Conservation (phyloP, 2,329 filamentous ascomycete species). For the Emmonsiellopsis sp. region DNA sequence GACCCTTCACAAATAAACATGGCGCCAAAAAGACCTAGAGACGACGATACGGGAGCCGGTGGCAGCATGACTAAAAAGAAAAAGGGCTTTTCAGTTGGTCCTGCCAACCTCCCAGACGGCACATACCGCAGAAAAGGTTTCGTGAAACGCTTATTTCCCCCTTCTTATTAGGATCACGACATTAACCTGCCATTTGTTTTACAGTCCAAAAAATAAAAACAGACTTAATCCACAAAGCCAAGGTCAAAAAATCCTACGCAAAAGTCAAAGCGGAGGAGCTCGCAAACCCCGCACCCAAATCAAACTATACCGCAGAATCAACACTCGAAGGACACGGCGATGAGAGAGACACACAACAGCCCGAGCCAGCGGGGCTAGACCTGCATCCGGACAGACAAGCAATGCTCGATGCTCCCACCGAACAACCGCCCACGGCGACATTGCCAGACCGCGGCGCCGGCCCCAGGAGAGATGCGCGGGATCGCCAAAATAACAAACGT, state of each 20-base stretch:
- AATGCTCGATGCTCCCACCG: conserved; percentile 42
- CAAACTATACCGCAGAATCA: conserved; percentile 23
- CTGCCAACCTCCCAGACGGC: conserved; percentile 83
- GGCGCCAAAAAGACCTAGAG: conserved; percentile 12
- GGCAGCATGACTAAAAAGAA: conserved; percentile 34
- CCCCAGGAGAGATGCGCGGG: conserved; percentile 16
- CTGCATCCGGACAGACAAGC: conserved; percentile 53
- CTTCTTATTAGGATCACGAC: not conserved
- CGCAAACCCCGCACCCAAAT: conserved; percentile 20
- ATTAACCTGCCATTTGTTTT: conserved; percentile 2
- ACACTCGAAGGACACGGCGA: conserved; percentile 20
- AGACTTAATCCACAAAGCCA: conserved; percentile 81
- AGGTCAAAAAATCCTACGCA: conserved; percentile 84
- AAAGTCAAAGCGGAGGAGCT: conserved; percentile 65
- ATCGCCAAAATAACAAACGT: conserved; percentile 18
- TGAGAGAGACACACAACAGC: conserved; percentile 6
- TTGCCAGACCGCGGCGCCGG: conserved; percentile 11
- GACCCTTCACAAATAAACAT: conserved; percentile 3
- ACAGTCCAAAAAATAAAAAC: conserved; percentile 81
- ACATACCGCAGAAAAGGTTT: conserved; percentile 71
- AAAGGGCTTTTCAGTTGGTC: conserved; percentile 77
- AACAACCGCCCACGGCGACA: conserved; percentile 4
- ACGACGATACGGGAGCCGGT: conserved; percentile 7
- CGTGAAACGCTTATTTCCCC: not conserved
- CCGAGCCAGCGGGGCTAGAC: conserved; percentile 35